A percentile compares a stretch with the other conserved stretches of the same genome.
These are phyloP conservation scores for Halenospora varia DNA, from an alignment of 495 filamentous ascomycete genomes.

Conservation along the genomic window DNA sequence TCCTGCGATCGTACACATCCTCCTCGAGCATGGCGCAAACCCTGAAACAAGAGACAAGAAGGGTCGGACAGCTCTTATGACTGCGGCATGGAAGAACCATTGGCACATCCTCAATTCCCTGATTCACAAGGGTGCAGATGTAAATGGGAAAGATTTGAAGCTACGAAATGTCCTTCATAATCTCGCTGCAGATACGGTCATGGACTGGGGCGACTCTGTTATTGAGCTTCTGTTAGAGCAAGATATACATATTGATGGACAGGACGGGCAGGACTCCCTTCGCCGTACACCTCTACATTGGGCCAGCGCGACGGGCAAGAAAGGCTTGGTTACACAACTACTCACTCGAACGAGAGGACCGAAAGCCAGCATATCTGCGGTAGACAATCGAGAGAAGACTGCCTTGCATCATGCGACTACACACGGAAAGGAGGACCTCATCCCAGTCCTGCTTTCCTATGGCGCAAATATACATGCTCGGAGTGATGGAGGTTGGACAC, in stretches of 20 bases:
- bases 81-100: constrained; percentile 25
- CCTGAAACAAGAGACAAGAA: constrained; percentile 38
- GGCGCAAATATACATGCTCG: constrained; percentile 51
- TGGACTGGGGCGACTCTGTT: constrained; percentile 50
- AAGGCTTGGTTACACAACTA: constrained; percentile 48
- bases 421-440: constrained; percentile 41
- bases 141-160: constrained; percentile 26
- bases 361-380: constrained; percentile 41
- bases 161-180: constrained; percentile 41
- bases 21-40: constrained; percentile 36
- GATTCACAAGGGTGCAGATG: constrained; percentile 25
- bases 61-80: constrained; percentile 21
- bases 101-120: constrained; percentile 21
- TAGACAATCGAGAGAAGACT: constrained; percentile 56
- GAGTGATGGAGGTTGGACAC: constrained; percentile 48
- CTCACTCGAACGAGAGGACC: constrained; percentile 40
- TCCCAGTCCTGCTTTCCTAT: constrained; percentile 48
- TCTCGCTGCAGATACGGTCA: constrained; percentile 49
- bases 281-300: constrained; percentile 58
- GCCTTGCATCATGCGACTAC: constrained; percentile 56
- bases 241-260: constrained; percentile 38
- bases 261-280: constrained; percentile 36
- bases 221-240: constrained; percentile 40
- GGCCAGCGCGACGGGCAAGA: constrained; percentile 60
- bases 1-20: constrained; percentile 29